phyloP scores from a whole-genome alignment of 352 stramenopile species.

The Phytopythium oedochilum region DNA sequence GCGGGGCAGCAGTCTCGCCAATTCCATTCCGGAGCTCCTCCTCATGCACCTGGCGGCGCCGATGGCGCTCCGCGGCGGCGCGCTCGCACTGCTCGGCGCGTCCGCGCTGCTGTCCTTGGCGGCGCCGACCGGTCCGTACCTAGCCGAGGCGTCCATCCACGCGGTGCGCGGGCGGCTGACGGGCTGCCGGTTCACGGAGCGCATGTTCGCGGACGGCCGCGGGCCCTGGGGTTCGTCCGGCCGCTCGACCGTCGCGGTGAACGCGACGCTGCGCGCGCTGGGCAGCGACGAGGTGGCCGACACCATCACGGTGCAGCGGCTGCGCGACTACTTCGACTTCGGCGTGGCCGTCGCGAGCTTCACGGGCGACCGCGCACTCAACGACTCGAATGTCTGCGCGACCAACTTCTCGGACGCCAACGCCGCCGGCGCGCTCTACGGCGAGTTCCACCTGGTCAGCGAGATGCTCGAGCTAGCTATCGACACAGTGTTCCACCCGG shows the following conservation, averaged over 20 bases:
- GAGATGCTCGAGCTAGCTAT: constrained; percentile 37
- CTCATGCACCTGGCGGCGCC: too few species aligned
- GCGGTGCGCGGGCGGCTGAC: constrained; percentile 45
- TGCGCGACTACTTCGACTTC: constrained; percentile 82
- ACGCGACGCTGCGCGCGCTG: constrained; percentile 44
- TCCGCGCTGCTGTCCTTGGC: constrained; percentile 24
- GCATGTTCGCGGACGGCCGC: constrained; percentile 71
- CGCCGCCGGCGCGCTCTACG: constrained; percentile 35
- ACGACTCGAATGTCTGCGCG: constrained; percentile 51
- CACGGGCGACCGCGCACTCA: constrained; percentile 37
- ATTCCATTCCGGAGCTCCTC: too few species aligned
- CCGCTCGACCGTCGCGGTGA: constrained; percentile 40
- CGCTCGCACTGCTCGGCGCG: not conserved
- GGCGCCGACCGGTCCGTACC: constrained; percentile 14
- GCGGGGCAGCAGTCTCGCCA: too few species aligned
- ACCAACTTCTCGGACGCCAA: constrained; percentile 61
- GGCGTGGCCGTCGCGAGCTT: constrained; percentile 61
- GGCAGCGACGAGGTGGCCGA: constrained; percentile 51
- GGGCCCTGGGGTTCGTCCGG: constrained; percentile 40
- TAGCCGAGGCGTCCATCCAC: constrained; percentile 56
- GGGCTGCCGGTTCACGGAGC: constrained; percentile 64
- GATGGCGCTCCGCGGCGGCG: not conserved
- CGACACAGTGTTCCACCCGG: constrained; percentile 45
- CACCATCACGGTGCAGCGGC: constrained; percentile 57
- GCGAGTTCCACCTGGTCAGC: constrained; percentile 46